phyloP scores from a whole-genome alignment of 2,329 filamentous ascomycete genomes.

The Trichophyton benhamiae region DNA sequence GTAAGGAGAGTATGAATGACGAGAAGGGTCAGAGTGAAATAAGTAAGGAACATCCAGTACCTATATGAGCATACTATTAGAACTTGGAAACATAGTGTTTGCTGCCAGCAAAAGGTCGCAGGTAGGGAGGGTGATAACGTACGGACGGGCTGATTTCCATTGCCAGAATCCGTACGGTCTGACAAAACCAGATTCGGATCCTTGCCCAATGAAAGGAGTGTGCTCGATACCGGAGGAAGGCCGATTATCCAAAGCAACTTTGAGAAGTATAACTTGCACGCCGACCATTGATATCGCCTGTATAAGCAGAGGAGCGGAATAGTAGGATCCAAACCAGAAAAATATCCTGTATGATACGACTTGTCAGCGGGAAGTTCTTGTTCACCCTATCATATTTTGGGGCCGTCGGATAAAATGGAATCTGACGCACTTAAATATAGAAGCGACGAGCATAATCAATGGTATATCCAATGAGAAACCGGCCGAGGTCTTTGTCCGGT shows the following conservation, averaged over 20 bases:
- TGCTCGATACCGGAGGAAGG: slow-evolving; percentile 33
- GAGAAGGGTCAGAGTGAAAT: slow-evolving; percentile 39
- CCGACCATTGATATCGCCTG: slow-evolving; percentile 50
- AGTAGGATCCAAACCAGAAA: slow-evolving; percentile 54
- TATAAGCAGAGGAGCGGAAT: slow-evolving; percentile 45
- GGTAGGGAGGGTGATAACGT: slow-evolving; percentile 17
- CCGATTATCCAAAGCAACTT: slow-evolving; percentile 49
- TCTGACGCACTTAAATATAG: slow-evolving; percentile 45
- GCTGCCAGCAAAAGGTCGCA: not conserved
- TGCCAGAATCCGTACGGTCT: slow-evolving; percentile 54
- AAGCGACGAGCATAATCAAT: slow-evolving; percentile 54
- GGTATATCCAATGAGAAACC: slow-evolving; percentile 57
- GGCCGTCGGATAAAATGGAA: not conserved
- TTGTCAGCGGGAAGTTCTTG: slow-evolving; percentile 1
- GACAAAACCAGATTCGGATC: slow-evolving; percentile 20
- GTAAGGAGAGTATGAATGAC: slow-evolving; percentile 43
- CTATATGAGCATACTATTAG: slow-evolving; percentile 15
- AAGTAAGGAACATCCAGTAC: slow-evolving; percentile 48
- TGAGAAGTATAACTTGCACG: slow-evolving; percentile 47
- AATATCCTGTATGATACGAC: slow-evolving; percentile 37
- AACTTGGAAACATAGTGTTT: not conserved
- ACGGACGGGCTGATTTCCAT: slow-evolving; percentile 45
- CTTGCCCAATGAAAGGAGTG: slow-evolving; percentile 29
- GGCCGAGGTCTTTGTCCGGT: slow-evolving; percentile 46
- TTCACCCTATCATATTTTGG: not conserved